Evolutionary conservation across 352 stramenopile species (phyloP), one percentile per base, ranked within the genome.

Genomic region (Pythium dissimile): DNA sequence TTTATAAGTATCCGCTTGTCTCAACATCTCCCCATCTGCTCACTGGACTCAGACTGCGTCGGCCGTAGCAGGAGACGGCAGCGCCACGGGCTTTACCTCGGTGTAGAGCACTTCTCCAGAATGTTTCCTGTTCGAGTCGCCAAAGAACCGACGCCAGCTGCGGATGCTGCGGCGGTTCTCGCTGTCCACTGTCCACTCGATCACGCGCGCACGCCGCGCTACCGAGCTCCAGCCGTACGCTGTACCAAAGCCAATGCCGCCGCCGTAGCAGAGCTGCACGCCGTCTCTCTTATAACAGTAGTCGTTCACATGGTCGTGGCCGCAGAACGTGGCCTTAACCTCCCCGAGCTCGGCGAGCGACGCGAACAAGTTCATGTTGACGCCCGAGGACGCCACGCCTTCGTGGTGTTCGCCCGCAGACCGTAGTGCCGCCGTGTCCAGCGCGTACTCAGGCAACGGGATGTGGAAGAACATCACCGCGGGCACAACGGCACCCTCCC

Each of bases 391-490:
- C 26, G 7, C n/a, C 9, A 69, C 31, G 2, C 5, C 16, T 44
- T 69, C 62, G 0, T 35, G 23, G 11, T 54, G 35, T 2, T 62
- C 23, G 1, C 52, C 59, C 1, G 18, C 28, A 0, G 23, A 39
- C 5, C 32, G 49, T 3, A 45, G 20, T 6, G 42, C 42, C 23
- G 3, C 18, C 15, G 32, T 12, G 28, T 45, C 49, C 42, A 55
- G 38, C 2, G 39, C 53, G 35, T 68, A 68, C 54, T 68, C 60
- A 4, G 59, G 59, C 15, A 67, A 15, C 11, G 59, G 59, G 46
- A 67, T 67, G 38, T 67, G 59, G 59, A 77, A 77, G 42, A 72
- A 77, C 39, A 67, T 72, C 16, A 77, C 27, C 10, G 62, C 65
- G 9, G 62, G 66, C 18, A 69, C 52, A 0, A 1, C 2, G 4